phyloP scores from a whole-genome alignment of 768 basidiomycete genomes.

The Tulasnella sp. region DNA sequence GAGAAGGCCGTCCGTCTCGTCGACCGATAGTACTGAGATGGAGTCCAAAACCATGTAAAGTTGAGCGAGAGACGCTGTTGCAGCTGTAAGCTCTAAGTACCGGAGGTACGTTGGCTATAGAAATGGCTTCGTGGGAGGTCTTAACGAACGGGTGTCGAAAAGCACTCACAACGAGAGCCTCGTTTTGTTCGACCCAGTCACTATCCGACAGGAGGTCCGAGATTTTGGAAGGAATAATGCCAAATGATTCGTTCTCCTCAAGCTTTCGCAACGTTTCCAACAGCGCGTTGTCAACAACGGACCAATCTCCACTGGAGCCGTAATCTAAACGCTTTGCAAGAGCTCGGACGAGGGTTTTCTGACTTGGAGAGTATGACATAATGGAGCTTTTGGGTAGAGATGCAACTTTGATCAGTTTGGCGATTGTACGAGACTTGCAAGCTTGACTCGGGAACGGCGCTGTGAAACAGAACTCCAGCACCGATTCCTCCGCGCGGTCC shows the following conservation, averaged over 20 bases:
- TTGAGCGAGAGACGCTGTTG: neutral
- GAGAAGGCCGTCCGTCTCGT: neutral
- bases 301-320: conserved; percentile 32
- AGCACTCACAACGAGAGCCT: neutral
- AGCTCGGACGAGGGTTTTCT: conserved; percentile 29
- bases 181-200: neutral
- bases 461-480: conserved; percentile 1
- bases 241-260: neutral
- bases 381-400: neutral
- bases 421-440: neutral
- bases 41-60: neutral
- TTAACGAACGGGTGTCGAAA: neutral
- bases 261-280: neutral
- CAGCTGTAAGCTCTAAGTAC: neutral
- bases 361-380: conserved; percentile 14
- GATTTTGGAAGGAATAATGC: neutral
- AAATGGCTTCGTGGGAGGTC: neutral
- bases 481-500: neutral
- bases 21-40: neutral
- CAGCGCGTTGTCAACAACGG: conserved; percentile 24
- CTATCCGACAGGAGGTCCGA: neutral
- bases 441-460: neutral
- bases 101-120: neutral
- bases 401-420: neutral
- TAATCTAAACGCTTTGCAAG: conserved; percentile 37